Evolutionary conservation across 495 filamentous ascomycete genomes (phyloP).

Genomic region (Aspergillus bridgeri): DNA sequence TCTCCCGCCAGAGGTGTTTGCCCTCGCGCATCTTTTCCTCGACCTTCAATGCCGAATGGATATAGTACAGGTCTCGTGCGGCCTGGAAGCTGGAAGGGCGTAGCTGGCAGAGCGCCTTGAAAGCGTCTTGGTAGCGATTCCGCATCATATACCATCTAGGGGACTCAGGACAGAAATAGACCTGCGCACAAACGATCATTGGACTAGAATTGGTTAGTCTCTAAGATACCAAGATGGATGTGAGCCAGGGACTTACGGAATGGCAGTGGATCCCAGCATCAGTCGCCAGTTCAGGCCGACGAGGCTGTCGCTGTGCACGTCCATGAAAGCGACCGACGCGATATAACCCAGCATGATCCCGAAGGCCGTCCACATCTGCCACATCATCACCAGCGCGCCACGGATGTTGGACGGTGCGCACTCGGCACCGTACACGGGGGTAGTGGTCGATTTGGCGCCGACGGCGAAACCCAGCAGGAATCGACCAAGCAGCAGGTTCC

Average conservation of each 20-base stretch:
- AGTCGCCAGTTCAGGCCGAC: constrained; percentile 74
- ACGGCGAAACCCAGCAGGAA: constrained; percentile 74
- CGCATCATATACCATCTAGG: constrained; percentile 79
- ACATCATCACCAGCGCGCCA: constrained; percentile 75
- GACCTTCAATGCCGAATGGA: constrained; percentile 65
- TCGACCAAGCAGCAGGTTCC: constrained; percentile 68
- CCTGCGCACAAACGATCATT: constrained; percentile 22
- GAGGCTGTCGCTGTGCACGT: constrained; percentile 53
- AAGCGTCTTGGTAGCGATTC: constrained; percentile 62
- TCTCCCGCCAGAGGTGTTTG: constrained; percentile 54
- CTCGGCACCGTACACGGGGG: constrained; percentile 78
- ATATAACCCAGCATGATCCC: constrained; percentile 78
- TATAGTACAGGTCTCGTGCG: constrained; percentile 79
- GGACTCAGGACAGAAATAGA: constrained; percentile 72
- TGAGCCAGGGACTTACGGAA: constrained; percentile 62
- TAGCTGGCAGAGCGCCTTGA: constrained; percentile 60
- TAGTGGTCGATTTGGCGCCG: constrained; percentile 76
- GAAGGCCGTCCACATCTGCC: constrained; percentile 87
- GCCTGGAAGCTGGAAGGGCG: constrained; percentile 72
- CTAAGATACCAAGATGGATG: constrained; percentile 48
- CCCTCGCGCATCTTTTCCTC: constrained; percentile 62
- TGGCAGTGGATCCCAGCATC: constrained; percentile 77
- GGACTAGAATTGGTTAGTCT: constrained; percentile 4
- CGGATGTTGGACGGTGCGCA: constrained; percentile 67
- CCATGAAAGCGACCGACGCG: constrained; percentile 68